Evolutionary conservation across 2,329 filamentous ascomycete genomes (phyloP).

Genomic region (Alternaria viburni): DNA sequence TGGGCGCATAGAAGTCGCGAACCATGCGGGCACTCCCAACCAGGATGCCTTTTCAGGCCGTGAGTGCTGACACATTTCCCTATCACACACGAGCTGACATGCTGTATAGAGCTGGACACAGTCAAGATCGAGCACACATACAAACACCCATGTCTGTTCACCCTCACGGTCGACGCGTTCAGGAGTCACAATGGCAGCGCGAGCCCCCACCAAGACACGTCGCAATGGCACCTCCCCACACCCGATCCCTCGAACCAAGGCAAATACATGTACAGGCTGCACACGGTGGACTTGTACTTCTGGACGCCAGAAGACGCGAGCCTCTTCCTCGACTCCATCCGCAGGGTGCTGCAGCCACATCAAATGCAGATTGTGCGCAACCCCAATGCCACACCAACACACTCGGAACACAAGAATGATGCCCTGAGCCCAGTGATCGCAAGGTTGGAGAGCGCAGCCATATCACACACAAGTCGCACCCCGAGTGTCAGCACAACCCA

Average conservation of each 20-base stretch:
- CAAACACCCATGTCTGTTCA: constrained; percentile 75
- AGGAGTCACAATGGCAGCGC: constrained; percentile 42
- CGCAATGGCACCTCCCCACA: constrained; percentile 76
- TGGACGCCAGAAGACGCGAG: constrained; percentile 76
- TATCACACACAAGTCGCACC: constrained; percentile 59
- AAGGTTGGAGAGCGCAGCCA: constrained; percentile 73
- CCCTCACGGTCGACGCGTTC: constrained; percentile 64
- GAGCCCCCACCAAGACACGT: constrained; percentile 55
- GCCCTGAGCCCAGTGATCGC: constrained; percentile 74
- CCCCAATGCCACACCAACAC: constrained; percentile 48
- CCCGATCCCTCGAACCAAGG: constrained; percentile 75
- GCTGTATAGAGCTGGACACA: constrained; percentile 65
- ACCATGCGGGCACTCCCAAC: constrained; percentile 73
- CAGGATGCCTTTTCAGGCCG: constrained; percentile 81
- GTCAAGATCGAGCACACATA: constrained; percentile 73
- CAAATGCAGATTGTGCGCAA: constrained; percentile 43
- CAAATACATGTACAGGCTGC: constrained; percentile 79
- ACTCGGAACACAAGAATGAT: constrained; percentile 53
- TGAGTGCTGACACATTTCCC: constrained; percentile 53
- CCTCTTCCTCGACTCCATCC: constrained; percentile 71
- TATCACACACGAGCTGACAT: constrained; percentile 23
- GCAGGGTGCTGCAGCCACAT: constrained; percentile 69
- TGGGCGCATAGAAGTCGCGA: constrained; percentile 77
- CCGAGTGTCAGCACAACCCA: constrained; percentile 48
- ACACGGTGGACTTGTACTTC: constrained; percentile 79